phyloP scores from a whole-genome alignment of 176 grass and related monocot genomes.

The Echinochloa phyllopogon region DNA sequence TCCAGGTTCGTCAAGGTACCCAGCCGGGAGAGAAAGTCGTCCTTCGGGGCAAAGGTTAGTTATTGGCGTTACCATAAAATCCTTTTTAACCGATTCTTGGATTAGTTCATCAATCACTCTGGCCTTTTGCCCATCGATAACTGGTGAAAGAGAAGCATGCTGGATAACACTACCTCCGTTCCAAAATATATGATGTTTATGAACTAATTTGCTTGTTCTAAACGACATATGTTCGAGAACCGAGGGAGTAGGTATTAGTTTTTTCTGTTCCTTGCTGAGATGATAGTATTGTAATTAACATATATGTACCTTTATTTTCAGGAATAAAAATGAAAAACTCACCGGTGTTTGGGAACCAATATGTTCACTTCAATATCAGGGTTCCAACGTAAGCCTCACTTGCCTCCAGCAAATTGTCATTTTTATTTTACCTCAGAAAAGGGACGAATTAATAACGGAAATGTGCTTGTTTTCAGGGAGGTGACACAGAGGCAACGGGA shows the following conservation, averaged over 20 bases:
- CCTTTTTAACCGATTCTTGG: neutral
- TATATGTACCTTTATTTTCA: slow-evolving; percentile 21
- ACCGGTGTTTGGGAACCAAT: slow-evolving; percentile 71
- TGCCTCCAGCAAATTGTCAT: neutral
- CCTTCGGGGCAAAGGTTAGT: slow-evolving; percentile 81
- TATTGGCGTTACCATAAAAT: slow-evolving; percentile 3
- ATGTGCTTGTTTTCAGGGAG: slow-evolving; percentile 46
- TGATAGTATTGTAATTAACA: neutral
- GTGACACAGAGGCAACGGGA: slow-evolving; percentile 67
- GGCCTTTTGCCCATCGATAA: slow-evolving; percentile 7
- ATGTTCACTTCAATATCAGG: slow-evolving; percentile 82
- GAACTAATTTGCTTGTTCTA: no score
- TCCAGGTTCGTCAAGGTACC: slow-evolving; percentile 82
- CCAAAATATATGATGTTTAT: no score
- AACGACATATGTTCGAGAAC: no score
- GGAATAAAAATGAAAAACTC: slow-evolving; percentile 84
- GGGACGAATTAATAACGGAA: neutral
- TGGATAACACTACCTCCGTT: neutral
- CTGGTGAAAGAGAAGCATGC: neutral
- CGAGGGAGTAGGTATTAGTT: neutral
- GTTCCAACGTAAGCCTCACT: slow-evolving; percentile 63
- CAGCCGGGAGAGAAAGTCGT: slow-evolving; percentile 93
- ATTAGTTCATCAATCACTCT: slow-evolving; percentile 21
- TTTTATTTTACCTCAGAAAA: neutral
- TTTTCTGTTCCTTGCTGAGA: neutral